A percentile compares a stretch with the other conserved stretches of the same genome.
Conservation (phyloP, 768 basidiomycete genomes). For the Macrolepiota fuliginosa region DNA sequence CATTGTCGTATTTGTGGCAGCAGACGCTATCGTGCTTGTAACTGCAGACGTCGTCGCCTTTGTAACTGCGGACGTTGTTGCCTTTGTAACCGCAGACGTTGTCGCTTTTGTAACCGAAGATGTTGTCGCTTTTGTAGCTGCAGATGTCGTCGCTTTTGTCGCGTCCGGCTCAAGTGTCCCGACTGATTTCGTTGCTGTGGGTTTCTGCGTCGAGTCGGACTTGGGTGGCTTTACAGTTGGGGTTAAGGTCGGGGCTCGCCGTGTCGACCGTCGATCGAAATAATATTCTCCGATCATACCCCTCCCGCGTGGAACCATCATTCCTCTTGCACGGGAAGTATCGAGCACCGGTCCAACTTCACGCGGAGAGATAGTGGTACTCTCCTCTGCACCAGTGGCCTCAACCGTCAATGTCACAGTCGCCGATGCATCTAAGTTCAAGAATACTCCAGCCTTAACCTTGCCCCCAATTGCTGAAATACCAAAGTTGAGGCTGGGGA, state of each 20-base stretch:
- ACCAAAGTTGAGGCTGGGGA: conserved; percentile 45
- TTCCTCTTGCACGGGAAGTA: neutral
- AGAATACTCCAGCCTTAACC: conserved; percentile 36
- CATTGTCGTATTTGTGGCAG: too few species aligned
- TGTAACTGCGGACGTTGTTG: neutral
- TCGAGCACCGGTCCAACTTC: neutral
- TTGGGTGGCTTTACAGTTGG: neutral
- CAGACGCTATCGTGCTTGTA: too few species aligned
- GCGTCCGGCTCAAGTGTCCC: neutral
- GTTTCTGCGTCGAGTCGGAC: neutral
- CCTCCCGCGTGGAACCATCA: neutral
- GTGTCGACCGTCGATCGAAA: neutral
- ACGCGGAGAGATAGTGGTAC: neutral
- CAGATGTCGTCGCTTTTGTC: neutral
- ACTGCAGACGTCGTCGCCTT: neutral
- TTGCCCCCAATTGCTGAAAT: conserved; percentile 36
- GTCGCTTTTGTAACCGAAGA: neutral
- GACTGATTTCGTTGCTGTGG: neutral
- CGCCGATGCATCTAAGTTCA: conserved; percentile 39
- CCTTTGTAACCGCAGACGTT: neutral
- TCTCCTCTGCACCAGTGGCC: conserved; percentile 12
- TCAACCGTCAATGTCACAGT: conserved; percentile 26
- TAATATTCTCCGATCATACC: conserved; percentile 1
- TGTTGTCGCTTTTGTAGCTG: too few species aligned
- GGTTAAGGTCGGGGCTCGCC: neutral